phyloP scores from a whole-genome alignment of 2,329 filamentous ascomycete species.

The Diaporthe longicolla region DNA sequence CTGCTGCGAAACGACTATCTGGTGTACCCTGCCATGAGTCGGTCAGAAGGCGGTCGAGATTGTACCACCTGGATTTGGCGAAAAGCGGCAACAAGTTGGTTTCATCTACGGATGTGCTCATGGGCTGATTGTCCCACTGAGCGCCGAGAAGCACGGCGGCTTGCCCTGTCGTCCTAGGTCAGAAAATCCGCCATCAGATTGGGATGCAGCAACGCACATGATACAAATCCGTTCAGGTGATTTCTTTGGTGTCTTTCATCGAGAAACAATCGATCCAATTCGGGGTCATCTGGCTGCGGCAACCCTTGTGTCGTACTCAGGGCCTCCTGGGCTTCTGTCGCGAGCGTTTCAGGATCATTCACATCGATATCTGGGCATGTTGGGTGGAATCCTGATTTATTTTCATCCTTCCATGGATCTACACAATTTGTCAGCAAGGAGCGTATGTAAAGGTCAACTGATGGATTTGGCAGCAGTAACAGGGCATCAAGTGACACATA shows the following conservation, averaged over 20 bases:
- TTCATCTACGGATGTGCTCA: not conserved
- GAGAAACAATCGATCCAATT: not conserved
- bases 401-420: constrained; percentile 6
- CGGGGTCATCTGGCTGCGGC: constrained; percentile 3
- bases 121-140: not conserved
- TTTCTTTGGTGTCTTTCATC: not conserved
- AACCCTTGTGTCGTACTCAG: not conserved
- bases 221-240: not conserved
- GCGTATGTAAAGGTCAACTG: no score
- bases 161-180: not conserved
- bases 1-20: not conserved
- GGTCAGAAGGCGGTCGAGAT: not conserved
- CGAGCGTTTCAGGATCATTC: not conserved
- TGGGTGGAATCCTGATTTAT: constrained; percentile 26
- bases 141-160: constrained; percentile 11
- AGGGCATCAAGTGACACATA: not conserved
- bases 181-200: not conserved
- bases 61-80: constrained; percentile 18
- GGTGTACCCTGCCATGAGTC: not conserved
- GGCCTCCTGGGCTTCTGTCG: not conserved
- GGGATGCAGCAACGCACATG: not conserved
- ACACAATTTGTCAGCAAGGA: not conserved
- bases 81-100: constrained; percentile 13
- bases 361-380: constrained; percentile 13
- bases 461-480: not conserved